Evolutionary conservation across 2,329 filamentous ascomycete species (phyloP).

Genomic region (Pestalotiopsis fici): DNA sequence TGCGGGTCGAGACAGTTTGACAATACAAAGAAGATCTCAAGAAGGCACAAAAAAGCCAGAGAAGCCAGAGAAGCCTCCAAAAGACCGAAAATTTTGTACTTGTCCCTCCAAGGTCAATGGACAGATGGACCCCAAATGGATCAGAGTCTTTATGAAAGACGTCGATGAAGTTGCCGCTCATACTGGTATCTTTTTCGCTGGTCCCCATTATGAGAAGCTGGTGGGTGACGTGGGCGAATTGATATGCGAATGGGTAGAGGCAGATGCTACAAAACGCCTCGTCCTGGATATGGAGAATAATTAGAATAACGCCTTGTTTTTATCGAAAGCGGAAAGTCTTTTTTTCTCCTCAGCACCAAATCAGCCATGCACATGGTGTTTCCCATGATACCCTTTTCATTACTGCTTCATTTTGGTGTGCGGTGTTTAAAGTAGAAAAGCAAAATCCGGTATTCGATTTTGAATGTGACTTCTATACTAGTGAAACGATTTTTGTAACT

Average conservation of each 20-base stretch:
- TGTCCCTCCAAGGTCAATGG: conserved; percentile 60
- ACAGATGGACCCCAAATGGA: conserved; percentile 70
- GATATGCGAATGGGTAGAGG: conserved; percentile 70
- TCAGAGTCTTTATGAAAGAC: conserved; percentile 77
- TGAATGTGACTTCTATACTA: no score
- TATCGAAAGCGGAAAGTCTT: not conserved
- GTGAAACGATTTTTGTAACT: no score
- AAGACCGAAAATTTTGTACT: conserved; percentile 78
- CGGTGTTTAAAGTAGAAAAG: not conserved
- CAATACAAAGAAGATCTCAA: not conserved
- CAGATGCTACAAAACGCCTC: conserved; percentile 52
- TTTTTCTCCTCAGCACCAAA: not conserved
- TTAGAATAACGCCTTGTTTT: not conserved
- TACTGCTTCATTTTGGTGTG: not conserved
- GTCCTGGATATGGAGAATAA: conserved; percentile 28
- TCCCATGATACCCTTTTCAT: not conserved
- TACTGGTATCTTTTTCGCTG: conserved; percentile 76
- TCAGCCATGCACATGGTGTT: not conserved
- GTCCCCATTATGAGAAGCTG: conserved; percentile 73
- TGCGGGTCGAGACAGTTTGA: not conserved
- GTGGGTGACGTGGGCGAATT: conserved; percentile 72
- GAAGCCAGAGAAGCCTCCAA: conserved; percentile 29
- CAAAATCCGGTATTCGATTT: not conserved
- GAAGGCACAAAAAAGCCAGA: not conserved
- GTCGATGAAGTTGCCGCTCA: conserved; percentile 87